Evolutionary conservation across 805 yeast species (phyloP).

Genomic region (Kodamaea lidongshanica): DNA sequence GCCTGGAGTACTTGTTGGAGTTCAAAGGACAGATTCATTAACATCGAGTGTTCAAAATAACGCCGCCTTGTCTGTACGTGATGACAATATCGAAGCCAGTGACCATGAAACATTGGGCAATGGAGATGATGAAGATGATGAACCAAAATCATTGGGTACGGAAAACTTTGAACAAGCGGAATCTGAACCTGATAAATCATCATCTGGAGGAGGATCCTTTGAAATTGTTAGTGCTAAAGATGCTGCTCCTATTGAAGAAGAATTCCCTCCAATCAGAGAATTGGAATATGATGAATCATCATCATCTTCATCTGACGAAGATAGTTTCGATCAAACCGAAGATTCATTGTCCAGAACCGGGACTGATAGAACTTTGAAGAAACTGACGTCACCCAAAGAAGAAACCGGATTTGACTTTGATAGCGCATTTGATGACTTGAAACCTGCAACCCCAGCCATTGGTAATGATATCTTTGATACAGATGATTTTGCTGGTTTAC

Average conservation of each 20-base stretch:
- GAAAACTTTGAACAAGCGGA: slow-evolving; percentile 6
- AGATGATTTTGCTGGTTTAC: slow-evolving; percentile 35
- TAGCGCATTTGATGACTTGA: slow-evolving; percentile 32
- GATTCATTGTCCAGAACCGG: slow-evolving; percentile 17
- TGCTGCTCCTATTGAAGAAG: slow-evolving; percentile 32
- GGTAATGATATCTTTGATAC: slow-evolving; percentile 23
- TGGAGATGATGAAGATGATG: slow-evolving; percentile 1
- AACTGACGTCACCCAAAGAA: background rate
- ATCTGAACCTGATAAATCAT: slow-evolving; percentile 29
- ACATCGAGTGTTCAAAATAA: slow-evolving; percentile 91
- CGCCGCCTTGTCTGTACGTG: slow-evolving; percentile 86
- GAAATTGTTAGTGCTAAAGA: slow-evolving; percentile 50
- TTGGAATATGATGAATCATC: slow-evolving; percentile 44
- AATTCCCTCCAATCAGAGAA: slow-evolving; percentile 60
- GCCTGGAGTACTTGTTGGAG: slow-evolving; percentile 40
- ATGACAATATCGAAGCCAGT: slow-evolving; percentile 47
- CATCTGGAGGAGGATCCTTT: slow-evolving; percentile 47
- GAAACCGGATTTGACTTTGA: slow-evolving; percentile 23
- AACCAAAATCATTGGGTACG: slow-evolving; percentile 4
- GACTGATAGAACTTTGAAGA: slow-evolving; percentile 1
- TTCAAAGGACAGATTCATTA: slow-evolving; percentile 67
- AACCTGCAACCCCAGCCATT: slow-evolving; percentile 22
- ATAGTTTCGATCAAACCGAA: slow-evolving; percentile 32
- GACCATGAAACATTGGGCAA: slow-evolving; percentile 36
- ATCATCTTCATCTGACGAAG: slow-evolving; percentile 29